Conservation (phyloP, 371 early-diverging fungal genomes). For the Mucor velutinosus region DNA sequence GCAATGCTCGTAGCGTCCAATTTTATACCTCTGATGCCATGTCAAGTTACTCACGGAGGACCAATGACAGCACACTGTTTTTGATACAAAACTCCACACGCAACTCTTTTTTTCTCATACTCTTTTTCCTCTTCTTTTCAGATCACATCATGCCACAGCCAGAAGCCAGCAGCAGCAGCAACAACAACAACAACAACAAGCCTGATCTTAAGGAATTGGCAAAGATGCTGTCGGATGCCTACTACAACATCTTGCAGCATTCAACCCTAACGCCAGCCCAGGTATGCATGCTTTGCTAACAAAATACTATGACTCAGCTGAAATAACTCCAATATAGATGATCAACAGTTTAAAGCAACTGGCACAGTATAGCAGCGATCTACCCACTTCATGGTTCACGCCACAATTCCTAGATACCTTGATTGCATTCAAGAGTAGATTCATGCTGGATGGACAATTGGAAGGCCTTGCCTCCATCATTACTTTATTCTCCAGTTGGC, state of each 20-base stretch:
- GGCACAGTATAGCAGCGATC: slow-evolving; percentile 40
- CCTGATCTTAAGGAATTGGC: slow-evolving; percentile 40
- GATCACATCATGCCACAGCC: not conserved
- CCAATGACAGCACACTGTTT: not conserved
- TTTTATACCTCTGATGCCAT: not conserved
- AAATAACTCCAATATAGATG: slow-evolving; percentile 22
- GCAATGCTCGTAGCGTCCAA: too few species aligned
- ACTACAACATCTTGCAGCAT: slow-evolving; percentile 36
- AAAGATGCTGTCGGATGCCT: slow-evolving; percentile 40
- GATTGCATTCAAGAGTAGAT: slow-evolving; percentile 16
- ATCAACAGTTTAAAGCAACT: slow-evolving; percentile 30
- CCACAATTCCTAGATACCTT: slow-evolving; percentile 26
- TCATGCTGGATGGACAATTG: not conserved
- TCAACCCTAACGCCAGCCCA: slow-evolving; percentile 15
- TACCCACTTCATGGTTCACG: slow-evolving; percentile 52
- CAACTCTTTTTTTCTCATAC: not conserved
- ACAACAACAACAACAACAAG: not conserved
- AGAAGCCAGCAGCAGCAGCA: not conserved
- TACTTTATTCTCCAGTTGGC: slow-evolving; percentile 38
- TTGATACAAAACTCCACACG: not conserved
- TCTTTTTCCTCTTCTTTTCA: not conserved
- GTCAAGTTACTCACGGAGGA: not conserved
- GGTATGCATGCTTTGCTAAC: slow-evolving; percentile 11
- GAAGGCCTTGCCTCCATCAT: slow-evolving; percentile 18
- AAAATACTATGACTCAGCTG: not conserved